A percentile compares a stretch with the other conserved stretches of the same genome.
Evolutionary conservation across 2,329 filamentous ascomycete species (phyloP).

Genomic region (Lasiodiplodia sp.): DNA sequence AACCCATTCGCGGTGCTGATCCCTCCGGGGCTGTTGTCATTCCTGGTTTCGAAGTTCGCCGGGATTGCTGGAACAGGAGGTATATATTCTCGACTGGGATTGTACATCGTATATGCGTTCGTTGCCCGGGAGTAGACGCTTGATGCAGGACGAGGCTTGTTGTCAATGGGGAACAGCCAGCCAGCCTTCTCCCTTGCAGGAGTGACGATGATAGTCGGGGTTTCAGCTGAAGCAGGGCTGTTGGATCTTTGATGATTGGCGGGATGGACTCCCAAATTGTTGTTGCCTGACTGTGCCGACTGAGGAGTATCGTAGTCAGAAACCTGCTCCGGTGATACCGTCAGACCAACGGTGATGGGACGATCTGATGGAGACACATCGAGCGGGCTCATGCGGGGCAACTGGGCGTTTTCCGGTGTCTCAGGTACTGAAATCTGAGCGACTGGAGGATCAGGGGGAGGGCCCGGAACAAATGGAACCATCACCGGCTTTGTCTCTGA

Average conservation of each 20-base stretch:
- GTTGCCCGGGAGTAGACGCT: constrained; percentile 69
- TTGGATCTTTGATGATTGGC: constrained; percentile 46
- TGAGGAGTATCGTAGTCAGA: constrained; percentile 39
- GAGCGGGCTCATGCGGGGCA: constrained; percentile 31
- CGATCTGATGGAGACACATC: constrained; percentile 72
- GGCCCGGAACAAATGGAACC: constrained; percentile 16
- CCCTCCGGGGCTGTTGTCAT: constrained; percentile 18
- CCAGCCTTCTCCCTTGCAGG: constrained; percentile 59
- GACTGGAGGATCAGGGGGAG: constrained; percentile 20
- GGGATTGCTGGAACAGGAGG: constrained; percentile 58
- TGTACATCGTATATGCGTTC: constrained; percentile 42
- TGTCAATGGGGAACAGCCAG: constrained; percentile 59
- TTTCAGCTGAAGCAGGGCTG: constrained; percentile 47
- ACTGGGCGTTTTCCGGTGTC: neutral
- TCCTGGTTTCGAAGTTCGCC: constrained; percentile 3
- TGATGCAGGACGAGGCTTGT: constrained; percentile 63
- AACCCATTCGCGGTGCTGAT: constrained; percentile 17
- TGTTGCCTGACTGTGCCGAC: neutral
- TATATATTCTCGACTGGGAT: constrained; percentile 40
- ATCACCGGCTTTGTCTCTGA: constrained; percentile 2
- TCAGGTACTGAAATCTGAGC: constrained; percentile 6
- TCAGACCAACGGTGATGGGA: constrained; percentile 77
- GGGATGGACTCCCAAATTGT: constrained; percentile 33
- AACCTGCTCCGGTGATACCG: constrained; percentile 64
- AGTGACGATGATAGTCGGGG: constrained; percentile 62